Conservation (phyloP, 345 rosid genomes). For the Punica granatum region DNA sequence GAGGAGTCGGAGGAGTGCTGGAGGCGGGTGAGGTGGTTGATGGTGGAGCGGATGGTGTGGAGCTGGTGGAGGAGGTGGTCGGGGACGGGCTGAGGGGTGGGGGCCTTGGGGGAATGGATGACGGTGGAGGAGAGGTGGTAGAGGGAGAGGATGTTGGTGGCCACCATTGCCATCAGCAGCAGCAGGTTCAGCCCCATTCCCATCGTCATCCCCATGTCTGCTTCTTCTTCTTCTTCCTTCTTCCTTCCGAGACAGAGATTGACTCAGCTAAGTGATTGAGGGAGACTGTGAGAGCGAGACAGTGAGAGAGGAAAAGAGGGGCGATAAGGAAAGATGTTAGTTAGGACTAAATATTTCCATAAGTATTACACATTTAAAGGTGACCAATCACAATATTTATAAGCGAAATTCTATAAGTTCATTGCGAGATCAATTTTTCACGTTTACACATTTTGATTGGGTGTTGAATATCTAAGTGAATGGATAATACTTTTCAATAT, state of each 20-base stretch:
- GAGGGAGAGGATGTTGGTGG: conserved; percentile 88
- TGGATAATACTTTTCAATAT: no score
- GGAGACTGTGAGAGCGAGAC: no score
- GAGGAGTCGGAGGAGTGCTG: conserved; percentile 30
- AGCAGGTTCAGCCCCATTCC: conserved; percentile 82
- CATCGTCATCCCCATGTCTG: conserved; percentile 78
- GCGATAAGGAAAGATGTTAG: no score
- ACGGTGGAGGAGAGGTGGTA: conserved; percentile 86
- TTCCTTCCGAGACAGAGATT: neutral
- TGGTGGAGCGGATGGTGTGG: conserved; percentile 84
- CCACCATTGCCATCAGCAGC: conserved; percentile 88
- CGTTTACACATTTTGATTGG: no score
- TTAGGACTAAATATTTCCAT: no score
- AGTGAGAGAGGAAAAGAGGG: neutral
- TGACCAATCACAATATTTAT: no score
- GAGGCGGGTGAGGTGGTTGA: conserved; percentile 81
- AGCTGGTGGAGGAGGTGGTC: conserved; percentile 83
- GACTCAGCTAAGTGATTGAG: no score
- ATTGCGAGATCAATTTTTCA: no score
- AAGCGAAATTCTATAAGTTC: no score
- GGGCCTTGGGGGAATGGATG: conserved; percentile 45
- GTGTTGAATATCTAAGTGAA: no score
- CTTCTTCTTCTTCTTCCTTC: neutral
- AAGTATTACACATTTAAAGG: no score
- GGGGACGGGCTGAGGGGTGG: conserved; percentile 47